Evolutionary conservation across 805 yeast genomes (phyloP).

Genomic region (Saccharomycopsis oosterbeekiorum): DNA sequence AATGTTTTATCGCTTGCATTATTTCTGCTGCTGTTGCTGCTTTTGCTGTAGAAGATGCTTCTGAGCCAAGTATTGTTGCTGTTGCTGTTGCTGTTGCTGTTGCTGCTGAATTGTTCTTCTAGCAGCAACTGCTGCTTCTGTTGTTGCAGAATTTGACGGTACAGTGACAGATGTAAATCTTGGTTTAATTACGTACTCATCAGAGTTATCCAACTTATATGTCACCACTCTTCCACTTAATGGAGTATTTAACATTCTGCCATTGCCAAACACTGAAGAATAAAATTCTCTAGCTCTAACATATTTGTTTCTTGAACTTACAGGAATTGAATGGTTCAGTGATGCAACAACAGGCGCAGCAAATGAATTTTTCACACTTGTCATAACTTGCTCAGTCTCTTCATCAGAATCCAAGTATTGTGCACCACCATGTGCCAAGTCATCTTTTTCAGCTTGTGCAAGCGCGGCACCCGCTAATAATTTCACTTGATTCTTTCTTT

Average conservation of each 20-base stretch:
- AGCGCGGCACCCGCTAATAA: slow-evolving; percentile 74
- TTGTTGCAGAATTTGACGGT: slow-evolving; percentile 4
- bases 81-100: slow-evolving; percentile 17
- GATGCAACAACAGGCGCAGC: slow-evolving; percentile 74
- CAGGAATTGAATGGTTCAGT: slow-evolving; percentile 52
- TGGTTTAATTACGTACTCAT: slow-evolving; percentile 49
- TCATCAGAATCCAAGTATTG: slow-evolving; percentile 71
- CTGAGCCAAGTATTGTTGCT: slow-evolving; percentile 6
- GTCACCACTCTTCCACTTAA: slow-evolving; percentile 72
- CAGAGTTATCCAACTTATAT: slow-evolving; percentile 61
- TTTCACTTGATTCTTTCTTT: slow-evolving; percentile 85
- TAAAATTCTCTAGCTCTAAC: slow-evolving; percentile 87
- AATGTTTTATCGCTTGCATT: background rate
- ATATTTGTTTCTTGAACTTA: slow-evolving; percentile 59
- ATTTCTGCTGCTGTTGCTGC: slow-evolving; percentile 6
- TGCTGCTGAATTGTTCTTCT: slow-evolving; percentile 15
- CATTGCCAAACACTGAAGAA: slow-evolving; percentile 55
- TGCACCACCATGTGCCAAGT: slow-evolving; percentile 38
- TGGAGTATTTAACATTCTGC: slow-evolving; percentile 11
- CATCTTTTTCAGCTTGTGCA: slow-evolving; percentile 67
- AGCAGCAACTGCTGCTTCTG: slow-evolving; percentile 13
- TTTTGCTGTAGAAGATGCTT: slow-evolving; percentile 2
- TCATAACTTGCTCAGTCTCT: slow-evolving; percentile 84
- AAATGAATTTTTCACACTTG: slow-evolving; percentile 72
- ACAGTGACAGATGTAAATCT: slow-evolving; percentile 29